Conservation (phyloP, 2,329 filamentous ascomycete genomes). For the Colletotrichum sp. region DNA sequence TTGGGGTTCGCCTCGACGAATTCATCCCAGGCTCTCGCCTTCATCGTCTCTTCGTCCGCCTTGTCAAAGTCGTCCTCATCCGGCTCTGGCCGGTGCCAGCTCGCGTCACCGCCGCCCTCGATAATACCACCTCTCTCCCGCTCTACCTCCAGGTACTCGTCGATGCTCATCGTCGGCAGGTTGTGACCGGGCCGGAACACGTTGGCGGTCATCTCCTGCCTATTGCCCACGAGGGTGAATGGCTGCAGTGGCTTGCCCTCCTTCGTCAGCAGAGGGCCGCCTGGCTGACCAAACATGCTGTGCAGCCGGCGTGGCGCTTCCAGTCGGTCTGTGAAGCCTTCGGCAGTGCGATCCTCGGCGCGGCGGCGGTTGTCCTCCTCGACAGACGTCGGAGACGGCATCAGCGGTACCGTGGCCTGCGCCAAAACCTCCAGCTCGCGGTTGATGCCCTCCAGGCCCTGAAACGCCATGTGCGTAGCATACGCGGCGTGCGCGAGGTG, state of each 20-base stretch:
- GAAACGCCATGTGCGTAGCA: conserved; percentile 80
- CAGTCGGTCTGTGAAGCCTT: conserved; percentile 74
- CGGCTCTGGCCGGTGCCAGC: conserved; percentile 69
- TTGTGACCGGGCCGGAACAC: conserved; percentile 94
- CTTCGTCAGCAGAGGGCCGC: conserved; percentile 76
- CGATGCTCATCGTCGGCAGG: conserved; percentile 95
- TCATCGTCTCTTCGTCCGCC: conserved; percentile 88
- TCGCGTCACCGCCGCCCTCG: conserved; percentile 84
- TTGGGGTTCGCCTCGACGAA: conserved; percentile 89
- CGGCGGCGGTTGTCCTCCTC: conserved; percentile 51
- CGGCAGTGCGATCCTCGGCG: conserved; percentile 34
- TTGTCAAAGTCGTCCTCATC: conserved; percentile 93
- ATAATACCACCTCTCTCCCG: conserved; percentile 84
- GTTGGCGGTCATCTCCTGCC: conserved; percentile 76
- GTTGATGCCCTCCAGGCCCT: conserved; percentile 84
- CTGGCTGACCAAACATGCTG: conserved; percentile 44
- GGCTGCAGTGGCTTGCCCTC: conserved; percentile 87
- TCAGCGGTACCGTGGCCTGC: conserved; percentile 65
- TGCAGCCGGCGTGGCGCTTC: conserved; percentile 66
- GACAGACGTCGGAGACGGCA: conserved; percentile 48
- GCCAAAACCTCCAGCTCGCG: conserved; percentile 85
- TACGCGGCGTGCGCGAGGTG: conserved; percentile 79
- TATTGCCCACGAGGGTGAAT: conserved; percentile 82
- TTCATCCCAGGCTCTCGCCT: conserved; percentile 94
- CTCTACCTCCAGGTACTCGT: conserved; percentile 97